Conservation (phyloP, 108 stramenopile species). For the Bacterosira constricta region DNA sequence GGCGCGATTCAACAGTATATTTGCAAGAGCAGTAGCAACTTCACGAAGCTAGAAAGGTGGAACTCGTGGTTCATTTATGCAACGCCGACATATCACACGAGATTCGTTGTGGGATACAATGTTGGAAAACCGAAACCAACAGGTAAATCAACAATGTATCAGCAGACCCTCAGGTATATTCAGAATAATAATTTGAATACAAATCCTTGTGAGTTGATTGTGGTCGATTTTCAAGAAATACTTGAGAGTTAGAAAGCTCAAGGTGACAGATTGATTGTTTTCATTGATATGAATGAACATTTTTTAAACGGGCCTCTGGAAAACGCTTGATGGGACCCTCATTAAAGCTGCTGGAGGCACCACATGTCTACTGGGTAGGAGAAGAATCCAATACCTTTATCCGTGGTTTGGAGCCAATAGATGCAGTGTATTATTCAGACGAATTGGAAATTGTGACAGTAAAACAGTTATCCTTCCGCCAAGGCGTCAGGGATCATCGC, state of each 20-base stretch:
- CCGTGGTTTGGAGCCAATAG: background rate
- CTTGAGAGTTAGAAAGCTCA: background rate
- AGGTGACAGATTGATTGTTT: background rate
- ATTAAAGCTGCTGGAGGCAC: background rate
- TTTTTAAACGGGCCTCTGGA: background rate
- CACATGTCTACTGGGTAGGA: background rate
- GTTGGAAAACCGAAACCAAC: background rate
- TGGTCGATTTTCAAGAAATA: background rate
- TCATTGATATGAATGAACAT: slow-evolving; percentile 2
- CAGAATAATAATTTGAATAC: background rate
- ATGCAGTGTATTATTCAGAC: background rate
- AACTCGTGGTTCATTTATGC: background rate
- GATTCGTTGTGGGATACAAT: background rate
- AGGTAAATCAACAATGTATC: background rate
- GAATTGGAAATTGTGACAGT: background rate
- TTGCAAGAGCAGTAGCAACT: background rate
- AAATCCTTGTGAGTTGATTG: background rate
- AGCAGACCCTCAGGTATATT: background rate
- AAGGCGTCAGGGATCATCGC: background rate
- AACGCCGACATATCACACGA: background rate
- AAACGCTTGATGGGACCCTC: background rate
- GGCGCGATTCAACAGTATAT: too few species aligned
- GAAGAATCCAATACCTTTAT: background rate
- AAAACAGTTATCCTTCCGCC: background rate
- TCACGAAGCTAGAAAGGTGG: background rate